Evolutionary conservation across 495 filamentous ascomycete genomes (phyloP), one percentile per base, ranked within the genome.

Genomic region (Xylaria bambusicola): DNA sequence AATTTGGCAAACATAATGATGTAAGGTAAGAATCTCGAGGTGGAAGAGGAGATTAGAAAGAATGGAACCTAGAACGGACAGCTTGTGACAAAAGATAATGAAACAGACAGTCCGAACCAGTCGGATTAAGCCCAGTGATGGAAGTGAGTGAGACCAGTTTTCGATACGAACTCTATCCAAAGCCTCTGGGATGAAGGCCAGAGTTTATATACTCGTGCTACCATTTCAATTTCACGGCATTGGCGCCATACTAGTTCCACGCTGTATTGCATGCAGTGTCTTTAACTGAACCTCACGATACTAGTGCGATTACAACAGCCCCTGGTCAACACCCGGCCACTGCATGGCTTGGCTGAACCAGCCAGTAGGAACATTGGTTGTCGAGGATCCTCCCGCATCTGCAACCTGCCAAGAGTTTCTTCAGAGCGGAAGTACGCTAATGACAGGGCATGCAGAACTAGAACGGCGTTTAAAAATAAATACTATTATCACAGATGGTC

Each of bases 1-100:
- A 41, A 46, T n/a, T 17, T 46, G 41, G 41, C 35, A 24, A 47
- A n/a, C 45, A 47, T 47, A 5, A 6, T 47, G 45, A 27, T 47
- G 21, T 6, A 2, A 27, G 15, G 10, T 47, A 26, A 20, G 7
- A 47, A 13, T 12, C 21, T 5, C 4, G 18, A 29, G 18, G 13
- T 13, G 13, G 23, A 4, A 27, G 27, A 47, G 21, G 17, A 12
- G 42, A 20, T 5, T 9, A 8, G n/a, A 27, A 26, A 44, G 20
- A 55, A 47, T 29, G 9, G 20, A 46, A 47, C 5, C 23, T n/a
- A 15, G 21, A 27, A 12, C 21, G n/a, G 13, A 23, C 45, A 26
- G 45, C 12, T 15, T 27, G 21, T 2, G 23, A 27, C 45, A 13
- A 29, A 47, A n/a, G 24, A 15, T 5, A 47, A 47, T 15, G 12